Evolutionary conservation across 257 asterid genomes (phyloP), one percentile per base, ranked within the genome.

Genomic region (Plantago ovata): DNA sequence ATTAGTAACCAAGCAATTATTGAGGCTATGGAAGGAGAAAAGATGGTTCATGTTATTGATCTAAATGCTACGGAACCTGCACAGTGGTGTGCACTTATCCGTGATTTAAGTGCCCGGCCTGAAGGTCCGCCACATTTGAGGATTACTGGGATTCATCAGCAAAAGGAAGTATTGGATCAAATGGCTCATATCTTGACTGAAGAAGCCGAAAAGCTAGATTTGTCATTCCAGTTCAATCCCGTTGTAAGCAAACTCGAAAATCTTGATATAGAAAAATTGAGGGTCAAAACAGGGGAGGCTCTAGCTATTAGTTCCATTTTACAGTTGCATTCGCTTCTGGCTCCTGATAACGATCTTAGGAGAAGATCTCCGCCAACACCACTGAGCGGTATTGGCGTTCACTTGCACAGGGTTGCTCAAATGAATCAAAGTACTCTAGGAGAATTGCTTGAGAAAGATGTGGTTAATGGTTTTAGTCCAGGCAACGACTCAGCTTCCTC

Each of bases 11-110:
- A 86, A 42, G 87, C 88, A 0, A 84, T 86, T 59, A 52, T 86
- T 39, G 95, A 86, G 56, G 82, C 95, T 0, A 81, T 86, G 94
- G 90, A 84, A 67, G 90, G 79, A 11, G 94, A 84, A 67, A 78
- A 74, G 42, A 77, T 86, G 28, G 84, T 86, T 16, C 90, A 86
- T 68, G 79, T 86, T 9, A 70, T 86, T 32, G 95, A 86, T 70
- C 74, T 86, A 6, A 60, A 77, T 56, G 68, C 76, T 1, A 77
- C 69, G 38, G 90, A 86, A 70, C 90, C 94, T 7, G 80, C 80
- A 0, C 90, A 81, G 62, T 86, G 94, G 95, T 48, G 80, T 38
- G 65, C 73, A 3, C 84, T 86, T 50, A 76, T 86, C 14, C 87
- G 66, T 61, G 84, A 70, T 1, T 16, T 86, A 3, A 72, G 80